phyloP scores from a whole-genome alignment of 768 basidiomycete species.

The Xanthoconium stramineum region DNA sequence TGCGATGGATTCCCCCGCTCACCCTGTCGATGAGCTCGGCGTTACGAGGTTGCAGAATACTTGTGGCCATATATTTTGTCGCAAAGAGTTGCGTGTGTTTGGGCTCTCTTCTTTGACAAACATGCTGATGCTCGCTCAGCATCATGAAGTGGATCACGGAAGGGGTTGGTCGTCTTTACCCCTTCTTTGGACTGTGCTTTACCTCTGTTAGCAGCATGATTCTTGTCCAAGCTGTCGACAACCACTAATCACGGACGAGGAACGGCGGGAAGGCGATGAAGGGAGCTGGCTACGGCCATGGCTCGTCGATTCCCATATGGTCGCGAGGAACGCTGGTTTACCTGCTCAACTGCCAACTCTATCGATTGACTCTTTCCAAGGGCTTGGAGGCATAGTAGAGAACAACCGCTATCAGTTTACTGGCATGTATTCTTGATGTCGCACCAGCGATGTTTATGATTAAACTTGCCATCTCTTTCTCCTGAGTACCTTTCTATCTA shows the following conservation, averaged over 20 bases:
- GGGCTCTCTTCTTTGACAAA: neutral
- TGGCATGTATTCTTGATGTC: constrained; percentile 57
- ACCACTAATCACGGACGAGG: constrained; percentile 34
- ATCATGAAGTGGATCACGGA: constrained; percentile 61
- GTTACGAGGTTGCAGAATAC: constrained; percentile 56
- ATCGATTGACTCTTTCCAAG: constrained; percentile 12
- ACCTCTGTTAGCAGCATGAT: constrained; percentile 42
- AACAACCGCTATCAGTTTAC: constrained; percentile 36
- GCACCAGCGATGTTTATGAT: constrained; percentile 1
- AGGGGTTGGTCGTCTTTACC: constrained; percentile 42
- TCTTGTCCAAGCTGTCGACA: constrained; percentile 68
- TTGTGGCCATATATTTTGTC: constrained; percentile 75
- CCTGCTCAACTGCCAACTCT: constrained; percentile 19
- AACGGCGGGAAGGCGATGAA: constrained; percentile 10
- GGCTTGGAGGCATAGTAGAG: constrained; percentile 9
- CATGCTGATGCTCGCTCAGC: constrained; percentile 36
- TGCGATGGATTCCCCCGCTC: constrained; percentile 78
- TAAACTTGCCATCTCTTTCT: constrained; percentile 7
- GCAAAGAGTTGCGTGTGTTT: constrained; percentile 61
- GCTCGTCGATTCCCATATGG: constrained; percentile 19
- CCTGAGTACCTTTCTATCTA: constrained; percentile 26
- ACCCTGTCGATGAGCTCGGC: constrained; percentile 65
- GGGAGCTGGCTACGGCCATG: constrained; percentile 24
- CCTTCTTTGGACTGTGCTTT: constrained; percentile 1
- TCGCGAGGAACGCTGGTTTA: constrained; percentile 11